Evolutionary conservation across 2,329 filamentous ascomycete genomes (phyloP), one percentile per base, ranked within the genome.

Genomic region (Botrytis elliptica): DNA sequence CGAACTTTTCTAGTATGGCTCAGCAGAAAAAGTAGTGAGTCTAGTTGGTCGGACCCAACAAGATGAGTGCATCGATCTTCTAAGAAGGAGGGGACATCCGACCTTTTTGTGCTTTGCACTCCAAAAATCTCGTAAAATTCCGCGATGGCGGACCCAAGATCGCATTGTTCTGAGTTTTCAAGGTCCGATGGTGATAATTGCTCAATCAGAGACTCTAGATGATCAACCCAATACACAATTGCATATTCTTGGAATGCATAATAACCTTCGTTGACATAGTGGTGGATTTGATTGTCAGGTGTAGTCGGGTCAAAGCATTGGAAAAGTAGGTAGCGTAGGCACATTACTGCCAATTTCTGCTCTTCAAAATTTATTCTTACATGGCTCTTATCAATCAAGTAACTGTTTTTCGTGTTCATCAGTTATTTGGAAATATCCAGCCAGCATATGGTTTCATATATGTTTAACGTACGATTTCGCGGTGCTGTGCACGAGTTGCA

Each of bases 401-500:
- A 74, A 29, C 72, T 74, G 38, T 68, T 10, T n/a, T 67, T 46
- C 68, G 12, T 74, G 72, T n/a, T 33, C 22, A 16, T 62, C 57
- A 68, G 22, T 29, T 44, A 18, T 29, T 33, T 66, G 3, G 14
- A 65, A 69, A 36, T 65, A 44, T 40, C 29, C 44, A 22, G 33
- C 16, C 16, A 36, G 18, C 12, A 20, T 7, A 20, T 46, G 36
- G 33, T 38, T 7, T 38, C 38, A 22, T 25, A 60, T 36, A 5
- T 60, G 7, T 22, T 38, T 2, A 46, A 74, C 77, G 74, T 77
- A 83, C 79, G 69, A 68, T 72, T 80, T 83, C 6, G 81, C 83
- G 12, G 82, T 83, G 33, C 75, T 70, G 73, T 84, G 83, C 5
- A 84, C 81, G 33, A 85, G 77, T 57, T 82, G 76, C 2, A 85